These are phyloP conservation scores for Gynostemma pentaphyllum DNA, from an alignment of 306 rosid species.

Conservation along the genomic window DNA sequence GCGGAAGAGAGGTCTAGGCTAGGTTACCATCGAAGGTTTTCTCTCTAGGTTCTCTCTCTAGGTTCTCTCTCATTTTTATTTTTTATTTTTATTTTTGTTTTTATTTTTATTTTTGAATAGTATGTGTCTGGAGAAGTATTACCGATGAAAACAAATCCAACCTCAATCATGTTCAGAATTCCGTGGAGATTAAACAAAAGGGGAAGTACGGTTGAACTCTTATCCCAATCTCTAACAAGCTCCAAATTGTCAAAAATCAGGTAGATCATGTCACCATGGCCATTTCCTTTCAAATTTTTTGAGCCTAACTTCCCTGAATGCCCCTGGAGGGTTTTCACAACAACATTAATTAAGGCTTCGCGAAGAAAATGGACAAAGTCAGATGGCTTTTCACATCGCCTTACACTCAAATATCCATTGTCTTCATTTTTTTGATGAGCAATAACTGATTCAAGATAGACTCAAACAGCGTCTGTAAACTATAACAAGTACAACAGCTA, in stretches of 20 bases:
- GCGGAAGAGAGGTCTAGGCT: no score
- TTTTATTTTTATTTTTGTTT: no score
- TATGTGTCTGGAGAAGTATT: constrained; percentile 71
- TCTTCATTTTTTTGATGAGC: constrained; percentile 50
- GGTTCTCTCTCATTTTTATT: no score
- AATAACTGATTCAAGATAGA: constrained; percentile 63
- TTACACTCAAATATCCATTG: constrained; percentile 55
- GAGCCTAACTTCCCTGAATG: constrained; percentile 26
- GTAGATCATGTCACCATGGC: constrained; percentile 65
- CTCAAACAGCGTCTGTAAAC: constrained; percentile 65
- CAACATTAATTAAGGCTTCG: constrained; percentile 51
- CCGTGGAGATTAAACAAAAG: constrained; percentile 69
- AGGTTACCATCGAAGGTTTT: no score
- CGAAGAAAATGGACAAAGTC: constrained; percentile 67
- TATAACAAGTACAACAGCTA: constrained; percentile 73
- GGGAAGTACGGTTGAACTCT: constrained; percentile 56
- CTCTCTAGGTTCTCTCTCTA: no score
- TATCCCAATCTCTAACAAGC: constrained; percentile 81
- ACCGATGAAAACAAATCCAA: constrained; percentile 79
- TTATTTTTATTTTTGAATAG: no score
- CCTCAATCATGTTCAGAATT: constrained; percentile 58
- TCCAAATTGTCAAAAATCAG: constrained; percentile 76
- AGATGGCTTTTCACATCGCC: constrained; percentile 74
- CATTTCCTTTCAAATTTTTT: constrained; percentile 22
- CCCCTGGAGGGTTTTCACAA: constrained; percentile 35